These are phyloP conservation scores for Globisporangium spiculum DNA, from an alignment of 352 stramenopile species.

Conservation along the genomic window DNA sequence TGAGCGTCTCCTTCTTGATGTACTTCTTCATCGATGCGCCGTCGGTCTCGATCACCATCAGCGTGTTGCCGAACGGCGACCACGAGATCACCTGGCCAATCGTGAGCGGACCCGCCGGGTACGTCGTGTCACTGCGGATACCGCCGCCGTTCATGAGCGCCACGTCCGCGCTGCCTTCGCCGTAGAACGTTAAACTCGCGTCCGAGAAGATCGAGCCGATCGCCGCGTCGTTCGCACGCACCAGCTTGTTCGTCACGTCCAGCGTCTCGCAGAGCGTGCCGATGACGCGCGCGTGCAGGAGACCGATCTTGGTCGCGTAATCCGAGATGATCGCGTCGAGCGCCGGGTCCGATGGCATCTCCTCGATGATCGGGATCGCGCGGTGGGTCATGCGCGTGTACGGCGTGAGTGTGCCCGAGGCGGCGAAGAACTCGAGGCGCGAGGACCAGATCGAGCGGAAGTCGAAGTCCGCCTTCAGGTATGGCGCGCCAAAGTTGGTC, in stretches of 20 bases:
- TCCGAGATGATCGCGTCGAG: conserved; percentile 66
- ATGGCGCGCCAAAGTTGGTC: conserved; percentile 62
- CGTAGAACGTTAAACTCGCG: conserved; percentile 18
- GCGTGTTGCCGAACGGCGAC: conserved; percentile 29
- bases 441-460: conserved; percentile 72
- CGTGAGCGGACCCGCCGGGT: conserved; percentile 18
- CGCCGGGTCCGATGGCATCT: conserved; percentile 45
- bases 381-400: conserved; percentile 52
- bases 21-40: conserved; percentile 39
- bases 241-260: conserved; percentile 49
- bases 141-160: conserved; percentile 23
- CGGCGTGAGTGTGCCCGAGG: conserved; percentile 23
- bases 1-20: conserved; percentile 30
- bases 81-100: conserved; percentile 24
- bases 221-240: conserved; percentile 48
- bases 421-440: conserved; percentile 55
- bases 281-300: conserved; percentile 56
- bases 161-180: conserved; percentile 14
- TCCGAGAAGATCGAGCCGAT: conserved; percentile 56
- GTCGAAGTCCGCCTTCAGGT: conserved; percentile 72
- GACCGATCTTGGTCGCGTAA: conserved; percentile 39
- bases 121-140: conserved; percentile 23
- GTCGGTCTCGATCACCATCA: conserved; percentile 26
- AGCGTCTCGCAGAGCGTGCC: conserved; percentile 53
- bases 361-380: conserved; percentile 55